Conservation (phyloP, 208 protist genomes). For the Endotrypanum monterogeii region DNA sequence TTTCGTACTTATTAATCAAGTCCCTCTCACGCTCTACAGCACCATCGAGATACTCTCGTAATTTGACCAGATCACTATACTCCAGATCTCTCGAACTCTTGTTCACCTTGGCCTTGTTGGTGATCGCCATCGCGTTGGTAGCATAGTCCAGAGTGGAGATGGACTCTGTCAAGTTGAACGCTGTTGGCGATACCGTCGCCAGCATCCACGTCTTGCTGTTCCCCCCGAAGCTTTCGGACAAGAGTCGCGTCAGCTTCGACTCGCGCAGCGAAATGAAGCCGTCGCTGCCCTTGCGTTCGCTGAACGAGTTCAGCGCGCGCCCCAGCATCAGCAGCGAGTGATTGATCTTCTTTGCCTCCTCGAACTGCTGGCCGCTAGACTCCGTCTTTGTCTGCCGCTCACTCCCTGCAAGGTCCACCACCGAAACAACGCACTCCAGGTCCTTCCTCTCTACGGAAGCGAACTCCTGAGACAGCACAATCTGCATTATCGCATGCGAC, state of each 20-base stretch:
- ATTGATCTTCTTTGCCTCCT: constrained; percentile 93
- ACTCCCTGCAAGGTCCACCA: constrained; percentile 85
- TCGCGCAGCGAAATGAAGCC: constrained; percentile 82
- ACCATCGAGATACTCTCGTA: constrained; percentile 19
- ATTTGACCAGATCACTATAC: constrained; percentile 36
- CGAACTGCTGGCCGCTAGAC: constrained; percentile 73
- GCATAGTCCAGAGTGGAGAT: constrained; percentile 86
- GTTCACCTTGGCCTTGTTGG: constrained; percentile 71
- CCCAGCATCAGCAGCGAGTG: constrained; percentile 86
- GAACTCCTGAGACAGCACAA: constrained; percentile 67
- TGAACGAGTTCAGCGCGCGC: constrained; percentile 84
- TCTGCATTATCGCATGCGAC: constrained; percentile 90
- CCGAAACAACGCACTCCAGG: constrained; percentile 63
- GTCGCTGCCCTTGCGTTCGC: constrained; percentile 63
- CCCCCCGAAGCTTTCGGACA: constrained; percentile 91
- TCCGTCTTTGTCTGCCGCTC: constrained; percentile 87
- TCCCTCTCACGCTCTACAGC: constrained; percentile 25
- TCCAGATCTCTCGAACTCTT: constrained; percentile 34
- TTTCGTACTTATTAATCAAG: constrained; percentile 25
- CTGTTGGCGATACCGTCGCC: constrained; percentile 69
- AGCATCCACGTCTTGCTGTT: constrained; percentile 95
- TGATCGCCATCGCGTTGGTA: constrained; percentile 80
- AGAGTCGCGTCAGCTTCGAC: constrained; percentile 89
- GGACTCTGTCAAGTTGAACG: constrained; percentile 80
- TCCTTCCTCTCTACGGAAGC: constrained; percentile 50